Evolutionary conservation across 2,329 filamentous ascomycete genomes (phyloP).

Genomic region (Pseudogymnoascus pannorum): DNA sequence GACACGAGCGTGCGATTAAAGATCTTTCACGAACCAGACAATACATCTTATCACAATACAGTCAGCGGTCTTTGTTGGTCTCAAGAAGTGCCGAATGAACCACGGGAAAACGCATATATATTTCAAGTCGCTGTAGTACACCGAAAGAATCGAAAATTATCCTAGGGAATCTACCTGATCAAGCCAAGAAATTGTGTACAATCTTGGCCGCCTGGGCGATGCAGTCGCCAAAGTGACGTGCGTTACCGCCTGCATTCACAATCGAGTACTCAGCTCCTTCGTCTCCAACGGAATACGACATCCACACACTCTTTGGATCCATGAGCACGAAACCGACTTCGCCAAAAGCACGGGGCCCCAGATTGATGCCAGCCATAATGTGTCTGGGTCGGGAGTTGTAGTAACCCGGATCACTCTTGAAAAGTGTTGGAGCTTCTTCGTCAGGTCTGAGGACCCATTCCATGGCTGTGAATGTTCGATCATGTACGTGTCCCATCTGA

Average conservation of each 20-base stretch:
- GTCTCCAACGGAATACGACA: conserved; percentile 9
- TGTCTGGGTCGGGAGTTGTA: not conserved
- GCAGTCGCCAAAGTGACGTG: not conserved
- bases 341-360: not conserved
- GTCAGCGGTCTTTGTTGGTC: not conserved
- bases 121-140: not conserved
- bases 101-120: not conserved
- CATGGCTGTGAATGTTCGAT: conserved; percentile 8
- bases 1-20: not conserved
- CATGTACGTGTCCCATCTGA: not conserved
- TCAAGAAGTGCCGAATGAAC: not conserved
- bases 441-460: not conserved
- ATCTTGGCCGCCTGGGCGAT: not conserved
- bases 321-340: conserved; percentile 7
- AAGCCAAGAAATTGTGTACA: not conserved
- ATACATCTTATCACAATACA: not conserved
- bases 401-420: conserved; percentile 2
- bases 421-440: not conserved
- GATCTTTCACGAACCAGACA: not conserved
- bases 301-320: conserved; percentile 10
- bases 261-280: not conserved
- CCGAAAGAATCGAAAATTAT: not conserved
- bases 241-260: not conserved
- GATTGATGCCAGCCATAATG: conserved; percentile 9
- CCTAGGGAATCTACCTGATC: not conserved